phyloP scores from a whole-genome alignment of 2,329 filamentous ascomycete genomes.

The Fusarium equiseti region DNA sequence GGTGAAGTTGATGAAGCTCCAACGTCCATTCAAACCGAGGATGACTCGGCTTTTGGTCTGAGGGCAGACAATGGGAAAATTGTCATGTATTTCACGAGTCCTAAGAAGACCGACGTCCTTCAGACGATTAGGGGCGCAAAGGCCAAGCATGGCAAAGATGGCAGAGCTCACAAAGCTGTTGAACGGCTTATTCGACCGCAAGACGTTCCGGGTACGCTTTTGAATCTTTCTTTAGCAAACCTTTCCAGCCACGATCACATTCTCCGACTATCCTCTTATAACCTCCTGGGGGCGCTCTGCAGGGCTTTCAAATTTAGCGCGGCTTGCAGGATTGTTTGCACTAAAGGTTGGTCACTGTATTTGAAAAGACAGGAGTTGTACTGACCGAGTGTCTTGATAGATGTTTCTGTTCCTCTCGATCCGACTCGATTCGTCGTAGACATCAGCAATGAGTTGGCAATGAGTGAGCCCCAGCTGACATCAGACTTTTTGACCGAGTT shows the following conservation, averaged over 20 bases:
- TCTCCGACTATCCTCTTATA: slow-evolving; percentile 74
- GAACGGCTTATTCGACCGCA: slow-evolving; percentile 76
- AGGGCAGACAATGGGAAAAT: slow-evolving; percentile 77
- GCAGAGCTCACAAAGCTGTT: slow-evolving; percentile 68
- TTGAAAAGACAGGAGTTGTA: background rate
- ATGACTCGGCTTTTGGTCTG: slow-evolving; percentile 75
- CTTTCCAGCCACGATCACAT: slow-evolving; percentile 71
- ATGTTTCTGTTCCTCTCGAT: slow-evolving; percentile 72
- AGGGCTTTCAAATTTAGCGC: slow-evolving; percentile 75
- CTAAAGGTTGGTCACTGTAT: slow-evolving; percentile 63
- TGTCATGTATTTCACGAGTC: slow-evolving; percentile 78
- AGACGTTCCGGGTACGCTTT: slow-evolving; percentile 76
- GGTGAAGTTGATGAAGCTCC: slow-evolving; percentile 76
- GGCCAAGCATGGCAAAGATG: slow-evolving; percentile 73
- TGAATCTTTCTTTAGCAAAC: slow-evolving; percentile 76
- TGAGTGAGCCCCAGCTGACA: slow-evolving; percentile 74
- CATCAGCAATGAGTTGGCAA: slow-evolving; percentile 73
- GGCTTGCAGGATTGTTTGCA: slow-evolving; percentile 70
- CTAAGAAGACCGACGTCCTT: slow-evolving; percentile 72
- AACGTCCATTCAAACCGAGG: slow-evolving; percentile 72
- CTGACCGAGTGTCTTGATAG: slow-evolving; percentile 51
- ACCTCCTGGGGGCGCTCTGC: slow-evolving; percentile 74
- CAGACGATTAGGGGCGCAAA: slow-evolving; percentile 73
- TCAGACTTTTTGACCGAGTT: slow-evolving; percentile 79
- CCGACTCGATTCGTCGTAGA: slow-evolving; percentile 73